Percentiles rank a stretch among this genome's conserved stretches.
Conservation (phyloP, 768 basidiomycete genomes). For the Trametopsis cervina region DNA sequence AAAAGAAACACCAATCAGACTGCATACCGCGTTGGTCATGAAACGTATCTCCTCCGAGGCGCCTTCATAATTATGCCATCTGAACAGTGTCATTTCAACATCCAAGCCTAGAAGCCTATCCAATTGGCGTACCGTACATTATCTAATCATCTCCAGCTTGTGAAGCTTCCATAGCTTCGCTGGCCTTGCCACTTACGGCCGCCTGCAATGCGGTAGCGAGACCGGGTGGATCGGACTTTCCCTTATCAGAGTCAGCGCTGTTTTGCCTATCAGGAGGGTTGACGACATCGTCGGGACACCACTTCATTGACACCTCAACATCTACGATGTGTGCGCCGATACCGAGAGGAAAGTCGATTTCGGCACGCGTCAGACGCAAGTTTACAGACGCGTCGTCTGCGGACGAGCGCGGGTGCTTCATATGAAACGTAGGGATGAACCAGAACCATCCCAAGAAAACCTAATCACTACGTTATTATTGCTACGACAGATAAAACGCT, state of each 20-base stretch:
- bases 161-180: conserved; percentile 26
- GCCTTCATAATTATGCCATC: too few relatives aligned
- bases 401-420: conserved; percentile 38
- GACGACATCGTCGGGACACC: conserved; percentile 16
- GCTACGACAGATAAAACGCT: background rate
- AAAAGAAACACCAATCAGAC: too few relatives aligned
- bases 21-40: too few relatives aligned
- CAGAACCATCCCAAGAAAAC: conserved; percentile 82
- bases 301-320: conserved; percentile 54
- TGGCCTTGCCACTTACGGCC: conserved; percentile 16
- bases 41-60: too few relatives aligned
- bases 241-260: conserved; percentile 20
- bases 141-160: conserved; percentile 27
- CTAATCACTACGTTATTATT: conserved; percentile 26
- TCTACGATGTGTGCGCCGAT: conserved; percentile 62
- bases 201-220: conserved; percentile 28
- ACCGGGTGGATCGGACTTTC: conserved; percentile 23
- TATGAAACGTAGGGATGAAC: conserved; percentile 82
- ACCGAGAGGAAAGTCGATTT: conserved; percentile 75
- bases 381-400: conserved; percentile 24
- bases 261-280: conserved; percentile 23
- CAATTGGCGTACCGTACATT: background rate
- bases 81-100: too few relatives aligned
- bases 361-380: conserved; percentile 46
- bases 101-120: too few relatives aligned